Conservation (phyloP, 2,329 filamentous ascomycete genomes). For the Venturia carpophila region DNA sequence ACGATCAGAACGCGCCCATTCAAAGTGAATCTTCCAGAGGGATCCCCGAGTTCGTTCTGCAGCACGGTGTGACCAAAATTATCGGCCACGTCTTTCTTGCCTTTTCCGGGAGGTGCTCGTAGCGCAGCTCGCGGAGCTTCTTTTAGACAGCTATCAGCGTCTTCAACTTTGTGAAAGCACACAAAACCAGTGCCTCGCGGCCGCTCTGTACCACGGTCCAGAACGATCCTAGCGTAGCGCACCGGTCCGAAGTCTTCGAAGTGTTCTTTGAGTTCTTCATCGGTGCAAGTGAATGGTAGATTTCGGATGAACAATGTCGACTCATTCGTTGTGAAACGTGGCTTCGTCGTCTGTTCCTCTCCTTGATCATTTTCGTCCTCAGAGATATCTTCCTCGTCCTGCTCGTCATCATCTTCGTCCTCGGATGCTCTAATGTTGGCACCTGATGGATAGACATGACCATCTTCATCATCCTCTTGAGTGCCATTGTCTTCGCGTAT, state of each 20-base stretch:
- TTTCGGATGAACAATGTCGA: conserved; percentile 89
- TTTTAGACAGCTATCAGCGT: conserved; percentile 69
- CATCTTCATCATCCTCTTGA: conserved; percentile 38
- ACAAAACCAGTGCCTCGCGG: conserved; percentile 92
- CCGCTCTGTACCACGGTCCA: conserved; percentile 76
- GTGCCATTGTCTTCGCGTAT: conserved; percentile 34
- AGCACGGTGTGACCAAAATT: conserved; percentile 70
- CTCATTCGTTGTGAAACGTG: conserved; percentile 20
- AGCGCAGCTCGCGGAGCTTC: conserved; percentile 53
- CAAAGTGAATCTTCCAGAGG: conserved; percentile 77
- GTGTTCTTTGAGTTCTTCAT: conserved; percentile 74
- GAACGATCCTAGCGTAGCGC: conserved; percentile 83
- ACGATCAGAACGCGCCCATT: conserved; percentile 83
- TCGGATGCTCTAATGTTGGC: conserved; percentile 21
- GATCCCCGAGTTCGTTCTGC: conserved; percentile 76
- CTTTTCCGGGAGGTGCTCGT: conserved; percentile 26
- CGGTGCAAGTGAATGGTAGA: conserved; percentile 78
- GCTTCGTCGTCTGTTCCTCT: conserved; percentile 36
- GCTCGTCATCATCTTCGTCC: conserved; percentile 29
- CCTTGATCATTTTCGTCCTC: conserved; percentile 33
- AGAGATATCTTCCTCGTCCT: conserved; percentile 41
- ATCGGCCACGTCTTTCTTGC: conserved; percentile 22
- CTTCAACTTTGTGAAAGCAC: conserved; percentile 72
- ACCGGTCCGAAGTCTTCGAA: conserved; percentile 84
- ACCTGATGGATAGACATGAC: conserved; percentile 34